Evolutionary conservation across 768 basidiomycete species (phyloP).

Genomic region (Xerocomus potaroensis): DNA sequence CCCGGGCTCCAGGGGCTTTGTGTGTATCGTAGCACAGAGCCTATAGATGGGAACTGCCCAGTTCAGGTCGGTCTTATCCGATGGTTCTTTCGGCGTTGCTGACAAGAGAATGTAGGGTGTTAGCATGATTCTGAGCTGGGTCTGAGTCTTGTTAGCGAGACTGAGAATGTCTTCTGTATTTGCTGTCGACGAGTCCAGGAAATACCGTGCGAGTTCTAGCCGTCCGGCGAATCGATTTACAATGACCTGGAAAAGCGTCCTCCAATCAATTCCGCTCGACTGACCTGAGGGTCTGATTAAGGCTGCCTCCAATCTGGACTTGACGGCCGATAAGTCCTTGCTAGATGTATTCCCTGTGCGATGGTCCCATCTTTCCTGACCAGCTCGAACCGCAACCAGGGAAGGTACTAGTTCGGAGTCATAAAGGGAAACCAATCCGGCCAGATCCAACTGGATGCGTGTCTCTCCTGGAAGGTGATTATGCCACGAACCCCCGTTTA

Average conservation of each 20-base stretch:
- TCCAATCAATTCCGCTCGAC: not conserved
- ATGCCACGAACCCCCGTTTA: not conserved
- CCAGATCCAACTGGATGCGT: not conserved
- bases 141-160: conserved; percentile 1
- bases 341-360: not conserved
- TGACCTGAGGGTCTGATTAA: not conserved
- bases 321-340: not conserved
- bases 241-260: not conserved
- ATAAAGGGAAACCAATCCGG: not conserved
- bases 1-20: not conserved
- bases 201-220: conserved; percentile 20
- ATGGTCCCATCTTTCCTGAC: not conserved
- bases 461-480: not conserved
- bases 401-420: not conserved
- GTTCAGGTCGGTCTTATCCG: not conserved
- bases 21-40: conserved; percentile 21
- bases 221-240: conserved; percentile 22
- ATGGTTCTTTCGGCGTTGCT: not conserved
- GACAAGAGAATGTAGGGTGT: conserved; percentile 20
- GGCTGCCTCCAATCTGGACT: not conserved
- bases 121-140: conserved; percentile 19
- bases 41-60: conserved; percentile 29
- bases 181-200: conserved; percentile 12
- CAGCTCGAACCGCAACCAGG: not conserved
- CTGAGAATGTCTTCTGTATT: not conserved